These are phyloP conservation scores for Westerdykella ornata DNA, from an alignment of 2,329 filamentous ascomycete genomes.

Conservation along the genomic window DNA sequence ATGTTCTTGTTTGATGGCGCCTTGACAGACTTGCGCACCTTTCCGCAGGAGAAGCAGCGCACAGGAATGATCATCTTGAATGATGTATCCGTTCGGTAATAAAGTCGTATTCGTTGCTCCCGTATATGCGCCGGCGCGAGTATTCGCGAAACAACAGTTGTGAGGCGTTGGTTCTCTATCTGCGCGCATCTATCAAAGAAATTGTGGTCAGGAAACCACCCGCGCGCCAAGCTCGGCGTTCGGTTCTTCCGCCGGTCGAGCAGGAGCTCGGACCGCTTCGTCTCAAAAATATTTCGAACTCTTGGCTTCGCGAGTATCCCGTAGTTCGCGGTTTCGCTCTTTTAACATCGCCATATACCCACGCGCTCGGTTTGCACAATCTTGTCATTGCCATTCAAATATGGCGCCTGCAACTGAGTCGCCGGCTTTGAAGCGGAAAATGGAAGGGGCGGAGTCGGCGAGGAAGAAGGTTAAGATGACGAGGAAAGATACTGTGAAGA, in stretches of 20 bases:
- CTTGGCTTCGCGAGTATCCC: constrained; percentile 4
- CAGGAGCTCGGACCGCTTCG: constrained; percentile 25
- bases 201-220: constrained; percentile 14
- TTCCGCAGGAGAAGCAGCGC: constrained; percentile 97
- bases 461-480: constrained; percentile 26
- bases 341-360: background rate
- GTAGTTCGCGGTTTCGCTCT: background rate
- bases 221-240: constrained; percentile 17
- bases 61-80: constrained; percentile 93
- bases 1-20: constrained; percentile 3
- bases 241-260: constrained; percentile 19
- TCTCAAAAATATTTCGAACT: constrained; percentile 23
- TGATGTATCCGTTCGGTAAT: background rate
- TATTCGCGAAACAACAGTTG: background rate
- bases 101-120: background rate
- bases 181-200: constrained; percentile 31
- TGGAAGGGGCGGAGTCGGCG: constrained; percentile 20
- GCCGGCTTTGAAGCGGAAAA: constrained; percentile 28
- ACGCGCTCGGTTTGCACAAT: background rate
- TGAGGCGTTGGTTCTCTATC: background rate
- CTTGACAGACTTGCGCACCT: constrained; percentile 56
- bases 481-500: constrained; percentile 10
- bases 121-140: background rate
- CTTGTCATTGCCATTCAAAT: background rate
- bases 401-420: constrained; percentile 22